Evolutionary conservation across 2,329 filamentous ascomycete species (phyloP).

Genomic region (Epichloe festucae): DNA sequence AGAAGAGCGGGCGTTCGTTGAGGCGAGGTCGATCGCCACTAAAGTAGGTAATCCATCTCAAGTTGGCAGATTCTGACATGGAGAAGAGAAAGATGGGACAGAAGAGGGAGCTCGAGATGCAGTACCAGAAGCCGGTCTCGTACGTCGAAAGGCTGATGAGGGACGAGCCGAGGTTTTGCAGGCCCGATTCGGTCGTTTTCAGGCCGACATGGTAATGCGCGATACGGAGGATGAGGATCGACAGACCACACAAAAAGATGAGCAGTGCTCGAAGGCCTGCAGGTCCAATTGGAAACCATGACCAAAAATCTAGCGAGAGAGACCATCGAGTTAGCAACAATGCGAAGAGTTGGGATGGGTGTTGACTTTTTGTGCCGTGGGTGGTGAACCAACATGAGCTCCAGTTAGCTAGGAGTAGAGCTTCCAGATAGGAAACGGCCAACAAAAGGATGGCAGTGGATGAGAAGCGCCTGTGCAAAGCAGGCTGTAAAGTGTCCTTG

Average conservation of each 20-base stretch:
- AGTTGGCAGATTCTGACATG: constrained; percentile 41
- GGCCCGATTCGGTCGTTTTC: constrained; percentile 56
- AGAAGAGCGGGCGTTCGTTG: constrained; percentile 77
- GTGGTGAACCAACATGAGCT: constrained; percentile 45
- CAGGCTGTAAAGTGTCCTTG: constrained; percentile 82
- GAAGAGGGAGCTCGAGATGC: constrained; percentile 66
- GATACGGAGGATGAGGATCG: constrained; percentile 75
- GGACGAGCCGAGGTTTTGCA: constrained; percentile 48
- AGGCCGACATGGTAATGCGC: constrained; percentile 66
- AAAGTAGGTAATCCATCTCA: constrained; percentile 62
- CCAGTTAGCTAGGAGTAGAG: constrained; percentile 57
- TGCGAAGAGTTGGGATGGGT: background rate
- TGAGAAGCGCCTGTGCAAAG: constrained; percentile 75
- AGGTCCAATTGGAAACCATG: constrained; percentile 70
- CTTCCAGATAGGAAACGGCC: constrained; percentile 57
- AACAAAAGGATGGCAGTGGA: constrained; percentile 60
- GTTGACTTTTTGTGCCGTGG: background rate
- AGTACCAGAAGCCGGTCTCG: constrained; percentile 64
- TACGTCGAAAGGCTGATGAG: constrained; percentile 46
- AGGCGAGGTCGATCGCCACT: constrained; percentile 60
- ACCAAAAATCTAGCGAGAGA: constrained; percentile 54
- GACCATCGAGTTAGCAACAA: background rate
- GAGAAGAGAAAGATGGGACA: constrained; percentile 72
- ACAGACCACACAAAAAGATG: constrained; percentile 63
- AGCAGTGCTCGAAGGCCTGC: constrained; percentile 62